Evolutionary conservation across 75 land plant genomes (phyloP).

Genomic region (Cunninghamia lanceolata): DNA sequence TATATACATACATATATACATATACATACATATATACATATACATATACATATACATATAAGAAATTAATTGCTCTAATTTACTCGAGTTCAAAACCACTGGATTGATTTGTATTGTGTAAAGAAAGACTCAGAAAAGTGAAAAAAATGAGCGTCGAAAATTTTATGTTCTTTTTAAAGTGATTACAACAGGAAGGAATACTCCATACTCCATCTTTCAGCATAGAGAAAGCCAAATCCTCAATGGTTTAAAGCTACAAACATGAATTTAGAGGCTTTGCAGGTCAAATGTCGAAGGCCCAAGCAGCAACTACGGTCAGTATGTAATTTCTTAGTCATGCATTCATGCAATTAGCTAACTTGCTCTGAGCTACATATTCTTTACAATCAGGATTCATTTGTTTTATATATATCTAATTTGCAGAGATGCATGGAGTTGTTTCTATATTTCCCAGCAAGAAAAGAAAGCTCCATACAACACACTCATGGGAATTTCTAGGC

Average conservation of each 20-base stretch:
- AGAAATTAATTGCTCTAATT: too few relatives aligned
- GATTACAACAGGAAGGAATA: too few relatives aligned
- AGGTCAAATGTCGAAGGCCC: conserved; percentile 49
- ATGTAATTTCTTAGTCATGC: neutral
- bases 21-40: too few relatives aligned
- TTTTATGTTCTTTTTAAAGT: too few relatives aligned
- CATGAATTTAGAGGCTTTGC: conserved; percentile 83
- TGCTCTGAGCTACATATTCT: neutral
- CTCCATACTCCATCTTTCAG: conserved; percentile 27
- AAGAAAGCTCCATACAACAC: conserved; percentile 48
- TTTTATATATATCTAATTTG: conserved; percentile 2
- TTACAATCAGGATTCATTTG: neutral
- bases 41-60: too few relatives aligned
- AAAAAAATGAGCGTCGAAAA: too few relatives aligned
- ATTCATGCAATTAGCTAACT: neutral
- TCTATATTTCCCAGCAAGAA: conserved; percentile 71
- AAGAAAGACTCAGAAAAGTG: too few relatives aligned
- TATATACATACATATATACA: too few relatives aligned
- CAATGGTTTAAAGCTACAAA: conserved; percentile 72
- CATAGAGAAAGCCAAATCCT: conserved; percentile 39
- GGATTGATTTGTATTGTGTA: too few relatives aligned
- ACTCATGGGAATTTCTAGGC: conserved; percentile 90
- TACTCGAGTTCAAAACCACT: too few relatives aligned
- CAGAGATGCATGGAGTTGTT: conserved; percentile 81
- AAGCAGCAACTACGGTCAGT: conserved; percentile 49